Percentiles rank a stretch among this genome's conserved stretches.
phyloP scores from a whole-genome alignment of 257 asterid genomes.

The Catharanthus roseus region DNA sequence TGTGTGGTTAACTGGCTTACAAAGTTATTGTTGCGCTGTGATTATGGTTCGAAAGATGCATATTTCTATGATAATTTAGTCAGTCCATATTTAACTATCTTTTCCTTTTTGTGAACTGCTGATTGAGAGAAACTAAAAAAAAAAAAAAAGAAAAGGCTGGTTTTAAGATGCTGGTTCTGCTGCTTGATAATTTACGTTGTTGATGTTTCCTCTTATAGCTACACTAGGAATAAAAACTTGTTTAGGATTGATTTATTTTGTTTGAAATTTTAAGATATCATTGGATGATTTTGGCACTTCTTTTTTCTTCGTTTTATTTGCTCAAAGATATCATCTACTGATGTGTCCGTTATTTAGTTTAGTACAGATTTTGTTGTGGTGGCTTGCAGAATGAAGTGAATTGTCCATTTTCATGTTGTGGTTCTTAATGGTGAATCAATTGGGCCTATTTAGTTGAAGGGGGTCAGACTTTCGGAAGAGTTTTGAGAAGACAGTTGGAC shows the following conservation, averaged over 20 bases:
- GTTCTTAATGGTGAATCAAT: slow-evolving; percentile 9
- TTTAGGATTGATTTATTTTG: background rate
- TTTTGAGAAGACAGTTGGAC: slow-evolving; percentile 35
- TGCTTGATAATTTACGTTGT: background rate
- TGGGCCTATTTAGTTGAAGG: slow-evolving; percentile 26
- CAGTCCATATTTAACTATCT: background rate
- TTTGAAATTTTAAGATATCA: background rate
- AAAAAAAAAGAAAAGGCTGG: background rate
- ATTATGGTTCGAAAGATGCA: too few species aligned
- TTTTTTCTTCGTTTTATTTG: background rate
- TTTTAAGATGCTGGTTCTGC: background rate
- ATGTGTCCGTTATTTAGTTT: background rate
- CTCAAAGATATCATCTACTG: background rate
- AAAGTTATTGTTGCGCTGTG: background rate
- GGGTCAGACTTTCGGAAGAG: slow-evolving; percentile 26
- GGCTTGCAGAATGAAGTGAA: slow-evolving; percentile 3
- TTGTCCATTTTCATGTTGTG: background rate
- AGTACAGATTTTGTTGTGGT: background rate
- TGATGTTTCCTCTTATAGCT: background rate
- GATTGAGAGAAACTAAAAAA: background rate
- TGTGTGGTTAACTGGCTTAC: background rate
- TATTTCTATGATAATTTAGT: background rate
- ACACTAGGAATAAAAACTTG: background rate
- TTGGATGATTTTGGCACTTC: background rate
- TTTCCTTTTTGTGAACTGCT: background rate